Percentiles rank a stretch among this genome's conserved stretches.
phyloP scores from a whole-genome alignment of 2,329 filamentous ascomycete species.

The Cladosporium velox region DNA sequence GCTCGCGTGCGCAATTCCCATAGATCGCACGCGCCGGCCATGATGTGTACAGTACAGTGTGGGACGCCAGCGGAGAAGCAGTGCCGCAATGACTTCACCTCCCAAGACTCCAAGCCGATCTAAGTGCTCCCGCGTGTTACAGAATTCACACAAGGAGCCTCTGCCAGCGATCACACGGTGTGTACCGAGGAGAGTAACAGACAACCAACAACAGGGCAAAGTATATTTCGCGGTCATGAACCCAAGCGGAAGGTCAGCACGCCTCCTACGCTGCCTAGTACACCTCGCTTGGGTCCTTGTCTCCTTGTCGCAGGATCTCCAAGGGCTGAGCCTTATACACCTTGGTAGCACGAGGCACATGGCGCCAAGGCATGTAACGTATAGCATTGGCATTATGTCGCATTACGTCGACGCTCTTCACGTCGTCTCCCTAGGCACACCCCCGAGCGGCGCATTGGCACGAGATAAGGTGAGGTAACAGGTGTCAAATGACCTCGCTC shows the following conservation, averaged over 20 bases:
- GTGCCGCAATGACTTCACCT: constrained; percentile 1
- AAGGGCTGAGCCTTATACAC: neutral
- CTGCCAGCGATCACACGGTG: neutral
- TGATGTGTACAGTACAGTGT: neutral
- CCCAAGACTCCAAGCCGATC: constrained; percentile 7
- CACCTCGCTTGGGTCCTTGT: constrained; percentile 7
- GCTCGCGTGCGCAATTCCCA: neutral
- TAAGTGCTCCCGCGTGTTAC: neutral
- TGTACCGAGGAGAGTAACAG: neutral
- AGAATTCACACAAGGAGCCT: neutral
- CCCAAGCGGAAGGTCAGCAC: constrained; percentile 4
- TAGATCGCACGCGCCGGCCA: neutral
- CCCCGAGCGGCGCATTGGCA: constrained; percentile 3
- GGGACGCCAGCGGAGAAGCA: neutral
- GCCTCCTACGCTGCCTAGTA: neutral
- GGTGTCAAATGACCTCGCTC: neutral
- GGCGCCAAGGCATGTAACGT: constrained; percentile 13
- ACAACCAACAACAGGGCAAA: neutral
- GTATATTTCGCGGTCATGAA: neutral
- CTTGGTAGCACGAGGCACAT: neutral
- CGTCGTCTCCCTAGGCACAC: neutral
- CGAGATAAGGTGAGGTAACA: neutral
- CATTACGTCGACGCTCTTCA: neutral
- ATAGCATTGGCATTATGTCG: constrained; percentile 6
- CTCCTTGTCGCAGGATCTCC: neutral